Evolutionary conservation across 202 grass and related monocot species (phyloP), one percentile per base, ranked within the genome.

Genomic region (Sporobolus alterniflorus): DNA sequence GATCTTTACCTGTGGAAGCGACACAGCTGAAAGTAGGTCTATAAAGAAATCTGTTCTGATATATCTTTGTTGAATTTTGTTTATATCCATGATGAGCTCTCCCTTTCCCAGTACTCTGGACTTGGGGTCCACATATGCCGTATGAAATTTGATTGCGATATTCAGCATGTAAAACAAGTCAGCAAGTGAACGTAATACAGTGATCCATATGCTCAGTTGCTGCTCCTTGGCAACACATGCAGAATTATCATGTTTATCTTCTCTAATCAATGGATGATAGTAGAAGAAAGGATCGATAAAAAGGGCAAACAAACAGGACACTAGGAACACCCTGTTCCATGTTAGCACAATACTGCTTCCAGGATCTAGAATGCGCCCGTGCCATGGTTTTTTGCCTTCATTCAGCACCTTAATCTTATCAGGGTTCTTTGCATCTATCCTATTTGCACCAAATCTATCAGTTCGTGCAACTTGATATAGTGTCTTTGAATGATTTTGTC

Each of bases 251-350:
- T 13, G 10, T 36, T 15, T 2, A 17, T 65, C 1, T 34, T 40
- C 1, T 50, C 32, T 75, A 72, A 92, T 48, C 17, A 90, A 73
- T 18, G 89, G 91, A 63, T 96, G 62, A 70, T 85, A 94, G 57
- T 92, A 96, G 93, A 88, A 96, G 50, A 99, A 87, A 21, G 96
- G 93, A 82, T 99, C 93, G 0, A 94, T 76, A 69, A 96, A 94
- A 61, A 96, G 87, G 15, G 93, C 89, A 68, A 90, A 86, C 55
- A 99, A 75, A 74, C 91, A 94, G 22, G 91, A 78, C 39, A 87
- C 14, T 10, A 96, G 87, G 67, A 81, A 94, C 36, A 96, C 74
- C 49, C 85, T 90, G 70, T 99, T 99, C 96, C 93, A 99, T 74
- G 8, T 81, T 39, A 90, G 76, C 67, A 94, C 13, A 43, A 88